Conservation (phyloP, 129 eudicot genomes). For the Chrysanthemum seticuspe region DNA sequence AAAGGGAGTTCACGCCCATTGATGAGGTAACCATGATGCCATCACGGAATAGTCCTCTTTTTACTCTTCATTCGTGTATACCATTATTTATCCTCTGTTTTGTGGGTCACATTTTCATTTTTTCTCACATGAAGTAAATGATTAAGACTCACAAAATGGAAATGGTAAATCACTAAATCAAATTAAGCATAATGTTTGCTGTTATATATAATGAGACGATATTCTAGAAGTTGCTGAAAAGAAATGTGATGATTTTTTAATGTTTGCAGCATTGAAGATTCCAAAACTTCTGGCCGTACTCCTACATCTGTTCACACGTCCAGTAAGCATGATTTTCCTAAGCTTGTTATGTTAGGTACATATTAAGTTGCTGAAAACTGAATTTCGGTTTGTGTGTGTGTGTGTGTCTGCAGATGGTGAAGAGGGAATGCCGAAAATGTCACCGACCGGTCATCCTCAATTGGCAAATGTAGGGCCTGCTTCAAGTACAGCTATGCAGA, state of each 20-base stretch:
- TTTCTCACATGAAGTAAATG: conserved; percentile 6
- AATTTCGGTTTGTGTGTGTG: background rate
- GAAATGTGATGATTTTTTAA: conserved; percentile 18
- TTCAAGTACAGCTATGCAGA: conserved; percentile 73
- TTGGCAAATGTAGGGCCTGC: conserved; percentile 54
- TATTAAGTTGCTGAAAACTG: conserved; percentile 17
- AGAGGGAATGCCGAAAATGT: conserved; percentile 33
- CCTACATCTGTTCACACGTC: conserved; percentile 28
- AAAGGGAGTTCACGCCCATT: conserved; percentile 54
- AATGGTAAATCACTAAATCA: background rate
- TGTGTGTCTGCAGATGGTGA: conserved; percentile 46
- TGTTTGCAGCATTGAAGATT: conserved; percentile 62
- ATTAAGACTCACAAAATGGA: conserved; percentile 11
- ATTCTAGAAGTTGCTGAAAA: conserved; percentile 8
- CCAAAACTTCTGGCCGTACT: conserved; percentile 44
- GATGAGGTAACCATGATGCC: conserved; percentile 25
- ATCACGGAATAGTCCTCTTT: background rate
- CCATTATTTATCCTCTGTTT: conserved; percentile 11
- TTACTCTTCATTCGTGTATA: conserved; percentile 2
- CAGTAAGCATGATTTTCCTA: conserved; percentile 27
- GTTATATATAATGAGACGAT: background rate
- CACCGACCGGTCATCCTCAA: conserved; percentile 41
- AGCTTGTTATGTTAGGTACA: conserved; percentile 23
- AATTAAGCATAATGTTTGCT: background rate
- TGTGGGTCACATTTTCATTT: conserved; percentile 11